Base-by-base conservation (phyloP, 2,329 filamentous ascomycete species). In the Penicillium sp. region DNA sequence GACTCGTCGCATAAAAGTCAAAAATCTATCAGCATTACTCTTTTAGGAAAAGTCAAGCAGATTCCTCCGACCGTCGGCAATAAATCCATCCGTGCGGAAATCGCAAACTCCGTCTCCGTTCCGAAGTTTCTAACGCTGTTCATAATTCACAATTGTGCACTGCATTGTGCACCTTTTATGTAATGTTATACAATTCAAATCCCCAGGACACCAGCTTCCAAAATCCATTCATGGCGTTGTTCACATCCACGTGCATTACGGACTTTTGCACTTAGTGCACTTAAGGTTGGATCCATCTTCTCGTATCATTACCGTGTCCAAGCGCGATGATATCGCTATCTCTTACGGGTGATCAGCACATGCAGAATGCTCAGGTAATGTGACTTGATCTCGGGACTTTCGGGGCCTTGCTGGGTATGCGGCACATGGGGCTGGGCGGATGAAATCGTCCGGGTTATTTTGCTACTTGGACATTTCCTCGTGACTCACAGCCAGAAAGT, bases 261-360 rank as follows among this genome's bases (percentile, higher is more conserved):
- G 23, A 23, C 23, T 23, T 23, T 23, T 23, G 23, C 23, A 23
- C 23, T 23, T 23, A 23, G 5, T 23, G 23, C 23, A 3, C 23
- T 3, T 23, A 23, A 23, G 23, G 23, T 5, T 23, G 5, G 3
- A 23, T 3, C 23, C 23, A 23, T 23, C 23, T 23, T 5, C 23
- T 23, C 5, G 23, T 23, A 23, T 23, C 23, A 5, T 23, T 3
- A 23, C 3, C 5, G 23, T 23, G 23, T 26, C 18, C 23, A 11
- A 23, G 2, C 11, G 18, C 16, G 29, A 11, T 30, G 29, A 2
- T 48, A 23, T 47, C 34, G 10, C 18, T 23, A 30, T 39, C 30
- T 16, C 4, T 38, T 23, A 18, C 49, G 42, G 49, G 18, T 51
- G 49, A 47, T 51, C 41, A 42, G 39, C 49, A 47, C 34, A 23